These are phyloP conservation scores for Hansenula lynferdii DNA, from an alignment of 1,139 yeast species.

Conservation along the genomic window DNA sequence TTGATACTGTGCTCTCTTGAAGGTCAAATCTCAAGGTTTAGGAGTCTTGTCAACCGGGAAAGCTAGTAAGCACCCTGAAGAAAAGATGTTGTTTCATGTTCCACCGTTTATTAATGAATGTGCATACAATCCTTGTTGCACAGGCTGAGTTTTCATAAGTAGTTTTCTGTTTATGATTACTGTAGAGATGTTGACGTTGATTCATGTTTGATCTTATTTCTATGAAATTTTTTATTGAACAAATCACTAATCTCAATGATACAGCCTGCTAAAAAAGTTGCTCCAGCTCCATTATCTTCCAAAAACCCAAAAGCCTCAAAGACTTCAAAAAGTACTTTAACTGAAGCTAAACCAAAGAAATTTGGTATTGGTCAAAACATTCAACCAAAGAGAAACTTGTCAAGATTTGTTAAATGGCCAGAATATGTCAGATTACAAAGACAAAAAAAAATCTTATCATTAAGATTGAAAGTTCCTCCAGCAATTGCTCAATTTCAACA, in stretches of 20 bases:
- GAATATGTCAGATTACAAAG: conserved; percentile 95
- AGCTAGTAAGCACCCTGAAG: no score
- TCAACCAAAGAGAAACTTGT: conserved; percentile 94
- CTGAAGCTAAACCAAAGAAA: conserved; percentile 86
- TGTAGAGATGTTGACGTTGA: conserved; percentile 11
- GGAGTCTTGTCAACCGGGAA: background rate
- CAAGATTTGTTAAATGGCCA: conserved; percentile 98
- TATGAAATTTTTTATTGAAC: conserved; percentile 2
- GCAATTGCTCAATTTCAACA: conserved; percentile 94
- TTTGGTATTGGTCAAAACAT: conserved; percentile 94
- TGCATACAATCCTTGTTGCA: conserved; percentile 5
- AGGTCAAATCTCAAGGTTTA: background rate
- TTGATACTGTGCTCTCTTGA: background rate
- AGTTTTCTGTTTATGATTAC: conserved; percentile 1
- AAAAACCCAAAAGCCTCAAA: conserved; percentile 33
- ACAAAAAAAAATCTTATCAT: conserved; percentile 91
- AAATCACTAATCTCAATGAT: conserved; percentile 58
- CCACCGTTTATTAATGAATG: conserved; percentile 1
- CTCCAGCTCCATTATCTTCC: conserved; percentile 64
- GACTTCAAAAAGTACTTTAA: conserved; percentile 63
- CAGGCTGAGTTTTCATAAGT: conserved; percentile 12
- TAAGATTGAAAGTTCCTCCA: conserved; percentile 99
- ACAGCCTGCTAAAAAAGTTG: conserved; percentile 73
- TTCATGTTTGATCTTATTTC: background rate
- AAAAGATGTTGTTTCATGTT: background rate